Base-by-base conservation (phyloP, 1,284 basidiomycete species). In the Golubevia pallescens region DNA sequence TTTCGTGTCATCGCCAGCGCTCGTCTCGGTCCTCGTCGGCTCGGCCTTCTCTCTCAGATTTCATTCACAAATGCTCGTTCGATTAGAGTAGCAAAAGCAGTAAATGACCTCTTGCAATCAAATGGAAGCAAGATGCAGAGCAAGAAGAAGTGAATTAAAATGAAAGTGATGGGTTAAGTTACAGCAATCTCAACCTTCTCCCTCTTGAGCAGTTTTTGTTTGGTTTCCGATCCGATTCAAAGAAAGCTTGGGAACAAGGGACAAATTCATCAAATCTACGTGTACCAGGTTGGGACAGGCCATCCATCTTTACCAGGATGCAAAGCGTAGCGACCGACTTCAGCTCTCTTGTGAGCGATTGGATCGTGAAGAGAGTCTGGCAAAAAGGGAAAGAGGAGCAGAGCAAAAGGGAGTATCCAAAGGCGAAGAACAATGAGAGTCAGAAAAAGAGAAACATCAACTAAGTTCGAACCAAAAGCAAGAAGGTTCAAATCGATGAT, bases 301-400 rank as follows among this genome's bases (percentile, higher is more conserved):
- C 77, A 80, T 8, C 75, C 77, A 32, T 80, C 77, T 60, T 77
- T 65, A 6, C 73, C 74, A 23, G 75, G 74, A 59, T 77, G 67
- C 23, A 85, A 71, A 28, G 73, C 66, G 38, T 62, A 81, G 8
- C 82, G 63, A 8, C 77, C 81, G 4, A 83, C 78, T 66, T 84
- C 81, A 0, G 79, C 81, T 28, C 71, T 62, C 68, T 81, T 80
- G 72, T 85, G 80, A 2, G 75, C 81, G 38, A 85, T 80, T 8
- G 84, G 85, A 63, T 86, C 84, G 70, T 85, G 85, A 56, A 86
- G 73, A 4, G 77, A 70, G 69, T 86, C 70, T n/a, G 73, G 70
- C 32, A 70, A 60, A 7, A 73, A 52, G 53, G 71, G 68, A 59
- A 63, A 67, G 62, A 67, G 67, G 56, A 58, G 57, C 8, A 68